Base-by-base conservation (phyloP, 768 basidiomycete species). In the Multifurca ochricompacta region DNA sequence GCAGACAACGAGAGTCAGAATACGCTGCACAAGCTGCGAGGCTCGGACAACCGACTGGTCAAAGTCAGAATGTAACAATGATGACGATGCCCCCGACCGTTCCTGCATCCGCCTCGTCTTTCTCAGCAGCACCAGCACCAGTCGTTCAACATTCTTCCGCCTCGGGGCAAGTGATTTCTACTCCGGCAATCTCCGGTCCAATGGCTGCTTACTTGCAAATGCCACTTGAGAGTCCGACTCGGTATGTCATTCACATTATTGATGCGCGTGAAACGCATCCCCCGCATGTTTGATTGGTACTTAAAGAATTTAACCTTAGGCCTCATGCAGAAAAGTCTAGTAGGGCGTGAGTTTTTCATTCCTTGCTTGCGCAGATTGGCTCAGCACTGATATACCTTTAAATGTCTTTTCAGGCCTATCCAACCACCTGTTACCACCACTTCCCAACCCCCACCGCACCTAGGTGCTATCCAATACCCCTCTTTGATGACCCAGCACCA, bases 401-500 rank as follows among this genome's bases (percentile, higher is more conserved):
- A 46, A 27, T 21, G n/a, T 8, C 42, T 50, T 46, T n/a, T 40
- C 48, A 58, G 61, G 13, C 49, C 61, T n/a, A 2, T 47, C 18
- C 48, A 54, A 16, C 70, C 77, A 27, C 83, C 84, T 32, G 71
- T 84, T 43, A 87, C 85, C 1, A 85, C 83, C 0, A 87, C 86
- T 9, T 83, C 87, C 28, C 80, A 83, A 4, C 74, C 80, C n/a
- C 77, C 82, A 14, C 72, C 74, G 5, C 72, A 75, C 32, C 69
- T 74, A 16, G 69, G 71, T 14, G 64, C 71, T 18, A 69, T 83
- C 50, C 74, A 74, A 31, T 87, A 86, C 62, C 86, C 87, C 1
- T 73, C 78, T 14, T 77, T 90, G 31, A 91, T 91, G 88, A 81
- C 83, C 1, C 78, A 78, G 52, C 89, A 91, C 54, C 88, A 91